Percentiles rank a stretch among this genome's conserved stretches.
These are phyloP conservation scores for Neurospora tetraspora DNA, from an alignment of 495 filamentous ascomycete genomes.

Conservation along the genomic window DNA sequence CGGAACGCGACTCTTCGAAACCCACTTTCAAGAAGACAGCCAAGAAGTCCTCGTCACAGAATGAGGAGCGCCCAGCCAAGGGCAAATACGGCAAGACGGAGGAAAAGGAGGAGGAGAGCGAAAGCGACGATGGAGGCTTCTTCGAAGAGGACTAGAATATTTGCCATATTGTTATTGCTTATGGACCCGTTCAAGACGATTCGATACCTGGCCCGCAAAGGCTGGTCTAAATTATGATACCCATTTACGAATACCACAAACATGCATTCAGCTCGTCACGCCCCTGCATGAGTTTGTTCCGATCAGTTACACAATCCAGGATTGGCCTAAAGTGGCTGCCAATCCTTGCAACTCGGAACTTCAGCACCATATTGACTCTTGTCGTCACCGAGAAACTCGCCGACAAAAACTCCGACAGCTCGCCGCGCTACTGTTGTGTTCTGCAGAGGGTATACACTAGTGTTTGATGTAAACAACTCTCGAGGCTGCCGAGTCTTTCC, in stretches of 20 bases:
- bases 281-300: not conserved
- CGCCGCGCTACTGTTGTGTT: not conserved
- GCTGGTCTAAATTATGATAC: slow-evolving; percentile 10
- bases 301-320: not conserved
- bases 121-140: slow-evolving; percentile 22
- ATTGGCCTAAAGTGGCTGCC: not conserved
- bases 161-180: not conserved
- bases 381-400: not conserved
- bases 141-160: slow-evolving; percentile 18
- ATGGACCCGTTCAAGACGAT: not conserved
- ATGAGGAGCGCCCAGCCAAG: not conserved
- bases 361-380: not conserved
- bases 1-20: not conserved
- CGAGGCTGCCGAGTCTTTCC: not conserved
- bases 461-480: not conserved
- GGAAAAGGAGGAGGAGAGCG: slow-evolving; percentile 4
- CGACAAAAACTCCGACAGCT: not conserved
- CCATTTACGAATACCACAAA: slow-evolving; percentile 1
- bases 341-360: not conserved
- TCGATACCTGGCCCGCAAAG: not conserved
- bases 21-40: not conserved
- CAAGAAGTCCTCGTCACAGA: not conserved
- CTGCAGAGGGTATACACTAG: not conserved
- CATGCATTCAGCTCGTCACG: not conserved
- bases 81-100: not conserved